A percentile compares a stretch with the other conserved stretches of the same genome.
phyloP scores from a whole-genome alignment of 176 grass and related monocot species.

The Melocanna baccifera region DNA sequence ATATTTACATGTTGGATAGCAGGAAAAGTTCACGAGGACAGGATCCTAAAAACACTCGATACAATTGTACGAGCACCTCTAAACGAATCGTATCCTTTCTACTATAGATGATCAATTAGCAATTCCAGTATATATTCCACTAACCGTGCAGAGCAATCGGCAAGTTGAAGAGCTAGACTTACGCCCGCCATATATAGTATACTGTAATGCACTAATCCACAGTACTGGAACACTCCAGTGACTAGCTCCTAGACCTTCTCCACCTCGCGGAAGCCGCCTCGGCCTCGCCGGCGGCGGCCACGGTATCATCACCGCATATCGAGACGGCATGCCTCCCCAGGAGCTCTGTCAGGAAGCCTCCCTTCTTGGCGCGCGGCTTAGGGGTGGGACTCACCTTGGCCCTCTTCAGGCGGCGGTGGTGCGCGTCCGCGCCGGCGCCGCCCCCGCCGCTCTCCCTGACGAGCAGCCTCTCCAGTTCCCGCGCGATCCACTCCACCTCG shows the following conservation, averaged over 20 bases:
- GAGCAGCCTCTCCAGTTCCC: conserved; percentile 62
- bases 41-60: neutral
- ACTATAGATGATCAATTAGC: too few species aligned
- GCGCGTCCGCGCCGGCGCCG: too few species aligned
- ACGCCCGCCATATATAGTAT: neutral
- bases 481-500: conserved; percentile 74
- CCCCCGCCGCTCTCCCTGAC: too few species aligned
- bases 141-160: neutral
- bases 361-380: neutral
- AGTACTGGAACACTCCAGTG: neutral
- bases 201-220: neutral
- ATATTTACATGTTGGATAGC: neutral
- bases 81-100: neutral
- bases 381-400: neutral
- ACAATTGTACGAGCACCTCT: neutral
- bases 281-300: neutral
- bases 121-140: neutral
- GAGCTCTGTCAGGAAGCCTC: conserved; percentile 16
- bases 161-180: neutral
- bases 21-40: neutral
- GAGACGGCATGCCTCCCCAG: conserved; percentile 43
- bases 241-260: conserved; percentile 21
- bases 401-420: too few species aligned
- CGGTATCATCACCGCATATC: conserved; percentile 34
- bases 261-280: conserved; percentile 31